Evolutionary conservation across 768 basidiomycete genomes (phyloP).

Genomic region (Crepidotus variabilis): DNA sequence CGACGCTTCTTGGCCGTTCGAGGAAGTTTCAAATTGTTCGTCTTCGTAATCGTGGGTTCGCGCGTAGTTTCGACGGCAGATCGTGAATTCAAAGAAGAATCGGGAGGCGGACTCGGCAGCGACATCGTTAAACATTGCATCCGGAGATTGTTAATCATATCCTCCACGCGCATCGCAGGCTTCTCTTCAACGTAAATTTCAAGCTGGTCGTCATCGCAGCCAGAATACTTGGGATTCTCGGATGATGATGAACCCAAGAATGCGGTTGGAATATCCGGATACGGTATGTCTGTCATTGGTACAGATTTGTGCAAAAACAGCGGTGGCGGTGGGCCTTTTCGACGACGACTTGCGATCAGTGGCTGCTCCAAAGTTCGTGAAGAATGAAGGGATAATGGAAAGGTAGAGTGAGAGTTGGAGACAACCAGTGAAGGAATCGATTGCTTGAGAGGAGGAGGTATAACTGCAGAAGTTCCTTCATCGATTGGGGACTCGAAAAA

Average conservation of each 20-base stretch:
- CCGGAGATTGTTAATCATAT: constrained; percentile 44
- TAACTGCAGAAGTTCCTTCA: constrained; percentile 15
- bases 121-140: constrained; percentile 28
- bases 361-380: constrained; percentile 18
- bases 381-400: constrained; percentile 34
- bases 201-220: background rate
- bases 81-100: constrained; percentile 18
- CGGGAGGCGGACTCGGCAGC: constrained; percentile 11
- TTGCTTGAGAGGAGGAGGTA: constrained; percentile 8
- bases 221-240: constrained; percentile 17
- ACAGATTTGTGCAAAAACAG: constrained; percentile 19
- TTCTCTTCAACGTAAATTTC: constrained; percentile 11
- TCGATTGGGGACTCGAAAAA: constrained; percentile 30
- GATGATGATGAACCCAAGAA: constrained; percentile 38
- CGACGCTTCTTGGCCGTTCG: background rate
- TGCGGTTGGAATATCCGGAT: constrained; percentile 41
- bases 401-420: constrained; percentile 37
- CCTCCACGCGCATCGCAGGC: constrained; percentile 31
- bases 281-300: constrained; percentile 18
- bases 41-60: background rate
- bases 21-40: background rate
- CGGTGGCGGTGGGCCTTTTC: constrained; percentile 30
- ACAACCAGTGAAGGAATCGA: constrained; percentile 33
- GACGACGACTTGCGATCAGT: constrained; percentile 33
- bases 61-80: constrained; percentile 1